Base-by-base conservation (phyloP, 176 grass and related monocot genomes). In the Poa annua region DNA sequence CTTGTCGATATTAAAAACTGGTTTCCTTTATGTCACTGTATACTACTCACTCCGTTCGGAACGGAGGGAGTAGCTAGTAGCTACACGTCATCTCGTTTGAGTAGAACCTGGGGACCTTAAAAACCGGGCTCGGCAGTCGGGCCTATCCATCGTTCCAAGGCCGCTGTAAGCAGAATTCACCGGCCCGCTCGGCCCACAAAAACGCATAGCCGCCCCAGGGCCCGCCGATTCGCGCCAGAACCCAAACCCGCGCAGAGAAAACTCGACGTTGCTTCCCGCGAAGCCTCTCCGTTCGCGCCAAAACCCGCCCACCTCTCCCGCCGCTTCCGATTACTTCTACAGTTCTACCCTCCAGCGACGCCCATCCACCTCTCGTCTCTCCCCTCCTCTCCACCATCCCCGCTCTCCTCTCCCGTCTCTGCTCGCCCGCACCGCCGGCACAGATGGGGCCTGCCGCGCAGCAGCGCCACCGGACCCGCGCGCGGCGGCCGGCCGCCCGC, bases 401-500 rank as follows among this genome's bases (percentile, higher is more conserved):
- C 6, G 4, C 36, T 3, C 20, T 6, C 3, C 7, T 45, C 42
- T 45, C 42, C 9, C n/a, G 2, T 8, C 13, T 7, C 3, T 24
- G 0, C 35, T 3, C 47, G 29, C 15, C 7, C 21, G 3, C 2
- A 1, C 8, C 0, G 17, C 13, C 17, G 35, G 0, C 36, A 35
- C 32, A 13, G 76, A 94, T 94, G 92, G 67, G 68, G 0, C 74
- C 85, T 3, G 78, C 78, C 34, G 62, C 51, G 24, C 85, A 62
- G 70, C 78, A 81, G 55, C 87, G 81, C 7, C 84, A 72, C 80
- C 83, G 89, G 42, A 92, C 87, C 19, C 63, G 84, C 44, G 92
- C 89, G 29, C 59, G 80, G 33, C 52, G 76, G 80, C 75, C 79
- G 15, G 63, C 80, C 6, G 0, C 42, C 21, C n/a, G n/a, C n/a